Base-by-base conservation (phyloP, 495 filamentous ascomycete species). In the Oidiodendron maius region DNA sequence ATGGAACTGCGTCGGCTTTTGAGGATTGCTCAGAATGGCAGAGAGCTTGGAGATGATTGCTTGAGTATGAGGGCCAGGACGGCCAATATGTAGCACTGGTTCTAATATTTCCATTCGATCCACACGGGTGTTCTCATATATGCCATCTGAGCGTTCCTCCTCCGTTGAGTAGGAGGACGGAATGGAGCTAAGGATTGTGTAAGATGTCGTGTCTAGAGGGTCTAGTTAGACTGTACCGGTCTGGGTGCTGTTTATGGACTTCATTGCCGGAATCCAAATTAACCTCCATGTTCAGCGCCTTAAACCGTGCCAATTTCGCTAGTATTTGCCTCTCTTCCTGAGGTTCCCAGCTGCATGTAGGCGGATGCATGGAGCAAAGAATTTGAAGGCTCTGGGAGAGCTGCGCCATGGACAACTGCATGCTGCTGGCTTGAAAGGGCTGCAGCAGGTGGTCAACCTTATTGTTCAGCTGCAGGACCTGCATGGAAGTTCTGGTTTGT, bases 71-170 rank as follows among this genome's bases (percentile, higher is more conserved):
- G 37, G 37, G 37, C 6, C 37, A 16, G 37, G 37, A 40, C 17
- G 37, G 15, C 37, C 37, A 40, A 40, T 40, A 40, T 40, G 37
- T 16, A 40, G 37, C 37, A 40, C 37, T 40, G 37, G 37, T 15
- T 40, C 37, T 40, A 40, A 40, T 40, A 40, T 40, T 40, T 40
- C 37, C 37, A 40, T 40, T 40, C 37, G 37, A 40, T 16, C 37
- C 37, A 40, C 37, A 40, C 15, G 37, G 37, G 37, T 40, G 37
- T 40, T 40, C 37, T 40, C 37, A 40, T 40, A 40, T 40, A 40
- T 40, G 15, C 37, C 37, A 40, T 40, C 37, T 40, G 37, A 40
- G 37, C 37, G 37, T 21, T 6, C 37, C 37, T 40, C 37, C 37
- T 40, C 37, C 17, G 37, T 40, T 40, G 37, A 40, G 37, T 40